phyloP scores from a whole-genome alignment of 2,329 filamentous ascomycete species.

The Chrysoporthe austroafricana region DNA sequence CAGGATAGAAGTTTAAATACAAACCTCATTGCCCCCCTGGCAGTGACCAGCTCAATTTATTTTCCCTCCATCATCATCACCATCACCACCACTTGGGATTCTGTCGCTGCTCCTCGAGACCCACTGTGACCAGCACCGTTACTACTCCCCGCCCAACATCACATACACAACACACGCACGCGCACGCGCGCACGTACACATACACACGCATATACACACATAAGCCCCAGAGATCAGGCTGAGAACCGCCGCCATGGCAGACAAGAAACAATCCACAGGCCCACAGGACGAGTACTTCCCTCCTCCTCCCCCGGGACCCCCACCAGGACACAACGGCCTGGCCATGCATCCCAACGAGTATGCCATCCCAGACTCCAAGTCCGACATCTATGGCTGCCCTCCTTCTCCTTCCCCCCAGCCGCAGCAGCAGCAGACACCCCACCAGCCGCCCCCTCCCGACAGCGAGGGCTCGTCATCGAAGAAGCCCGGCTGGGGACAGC shows the following conservation, averaged over 20 bases:
- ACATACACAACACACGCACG: too few relatives aligned
- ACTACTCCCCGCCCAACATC: not conserved
- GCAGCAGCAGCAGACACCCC: constrained; percentile 21
- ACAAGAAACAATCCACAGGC: constrained; percentile 17
- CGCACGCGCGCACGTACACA: too few relatives aligned
- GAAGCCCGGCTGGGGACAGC: constrained; percentile 33
- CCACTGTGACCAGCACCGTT: not conserved
- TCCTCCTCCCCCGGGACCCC: constrained; percentile 36
- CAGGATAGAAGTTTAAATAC: constrained; percentile 5
- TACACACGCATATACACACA: too few relatives aligned
- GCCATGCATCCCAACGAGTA: constrained; percentile 34
- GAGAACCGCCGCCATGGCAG: constrained; percentile 24
- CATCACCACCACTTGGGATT: not conserved
- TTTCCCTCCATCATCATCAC: not conserved
- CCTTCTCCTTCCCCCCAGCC: constrained; percentile 12
- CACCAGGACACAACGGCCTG: constrained; percentile 31
- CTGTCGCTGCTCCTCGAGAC: not conserved
- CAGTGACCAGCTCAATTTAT: not conserved
- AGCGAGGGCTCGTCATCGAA: constrained; percentile 18
- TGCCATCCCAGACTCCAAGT: constrained; percentile 35
- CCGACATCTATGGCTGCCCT: constrained; percentile 22
- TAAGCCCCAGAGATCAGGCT: not conserved
- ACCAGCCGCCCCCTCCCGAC: constrained; percentile 27
- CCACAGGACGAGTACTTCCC: constrained; percentile 31
- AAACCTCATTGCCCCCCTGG: not conserved